Evolutionary conservation across 768 basidiomycete species (phyloP).

Genomic region (Pleurotus salmoneostramineus): DNA sequence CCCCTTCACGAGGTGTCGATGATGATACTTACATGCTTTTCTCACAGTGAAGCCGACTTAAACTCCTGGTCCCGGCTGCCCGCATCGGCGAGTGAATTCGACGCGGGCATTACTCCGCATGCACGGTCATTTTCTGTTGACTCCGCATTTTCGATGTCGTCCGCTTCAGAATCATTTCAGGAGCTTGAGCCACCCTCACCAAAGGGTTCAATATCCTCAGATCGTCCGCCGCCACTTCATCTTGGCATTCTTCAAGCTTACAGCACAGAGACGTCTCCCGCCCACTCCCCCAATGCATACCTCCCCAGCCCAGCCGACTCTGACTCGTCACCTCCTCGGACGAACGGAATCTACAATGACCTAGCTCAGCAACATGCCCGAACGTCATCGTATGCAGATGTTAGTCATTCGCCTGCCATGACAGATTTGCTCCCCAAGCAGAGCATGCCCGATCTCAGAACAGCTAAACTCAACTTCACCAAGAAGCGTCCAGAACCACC

Average conservation of each 20-base stretch:
- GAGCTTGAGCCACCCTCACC: slow-evolving; percentile 16
- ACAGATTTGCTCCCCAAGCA: slow-evolving; percentile 57
- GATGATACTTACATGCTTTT: slow-evolving; percentile 2
- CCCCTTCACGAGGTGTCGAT: slow-evolving; percentile 3
- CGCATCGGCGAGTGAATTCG: slow-evolving; percentile 27
- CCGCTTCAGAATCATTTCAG: slow-evolving; percentile 35
- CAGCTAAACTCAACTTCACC: slow-evolving; percentile 35
- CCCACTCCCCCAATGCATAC: slow-evolving; percentile 50
- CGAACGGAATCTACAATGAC: slow-evolving; percentile 32
- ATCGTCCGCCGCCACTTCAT: slow-evolving; percentile 46
- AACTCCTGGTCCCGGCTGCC: slow-evolving; percentile 37
- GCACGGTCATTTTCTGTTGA: slow-evolving; percentile 59
- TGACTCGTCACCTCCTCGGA: slow-evolving; percentile 26
- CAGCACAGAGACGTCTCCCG: slow-evolving; percentile 38
- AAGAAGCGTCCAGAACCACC: slow-evolving; percentile 22
- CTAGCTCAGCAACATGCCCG: slow-evolving; percentile 35
- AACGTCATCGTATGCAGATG: slow-evolving; percentile 47
- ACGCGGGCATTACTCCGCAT: slow-evolving; percentile 42
- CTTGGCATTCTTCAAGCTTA: slow-evolving; percentile 39
- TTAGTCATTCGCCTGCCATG: slow-evolving; percentile 28
- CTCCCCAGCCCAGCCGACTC: slow-evolving; percentile 57
- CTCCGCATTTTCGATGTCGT: slow-evolving; percentile 50
- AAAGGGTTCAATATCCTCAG: slow-evolving; percentile 19
- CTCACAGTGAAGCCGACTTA: slow-evolving; percentile 31
- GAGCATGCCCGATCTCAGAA: slow-evolving; percentile 82